Evolutionary conservation across 2,329 filamentous ascomycete species (phyloP), one percentile per base, ranked within the genome.

Genomic region (Graphilbum sp.): DNA sequence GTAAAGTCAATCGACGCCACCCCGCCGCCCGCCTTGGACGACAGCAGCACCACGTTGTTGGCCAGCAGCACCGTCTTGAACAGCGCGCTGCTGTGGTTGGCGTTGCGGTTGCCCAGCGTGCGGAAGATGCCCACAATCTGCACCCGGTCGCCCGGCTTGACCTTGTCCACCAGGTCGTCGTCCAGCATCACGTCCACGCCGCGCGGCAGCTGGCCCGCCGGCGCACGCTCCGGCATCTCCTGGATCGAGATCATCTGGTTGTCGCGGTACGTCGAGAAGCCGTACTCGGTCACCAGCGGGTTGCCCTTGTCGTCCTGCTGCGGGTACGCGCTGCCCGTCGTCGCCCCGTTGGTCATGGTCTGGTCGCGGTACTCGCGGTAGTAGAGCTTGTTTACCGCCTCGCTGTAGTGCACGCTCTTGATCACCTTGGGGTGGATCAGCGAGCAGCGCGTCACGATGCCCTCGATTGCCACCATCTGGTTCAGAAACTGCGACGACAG

Each of bases 241-340:
- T 98, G 90, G 47, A 98, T 95, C 0, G 88, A 95, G 43, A 98
- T 85, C 15, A 84, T 94, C 58, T 98, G 90, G 54, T 98, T 90
- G 55, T 98, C 90, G 52, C 88, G 73, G 60, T 95, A 98, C 36
- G 81, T 90, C 56, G 80, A 92, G 61, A 92, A 88, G 19, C 90
- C 90, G 55, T 96, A 98, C 54, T 98, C 90, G 4, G 90, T 98
- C 41, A 85, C 73, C 17, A 98, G 68, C 3, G 88, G 81, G 53
- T 96, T 94, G 44, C 87, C 86, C 10, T 94, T 77, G 32, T 88
- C 86, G 52, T 96, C 88, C 53, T 94, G 82, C 47, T 87, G 85
- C 5, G 88, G 88, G 54, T 96, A 96, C 10, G 95, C 85, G 50
- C 85, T 93, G 32, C 84, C 79, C 45, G 82, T 95, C 12, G 84